Evolutionary conservation across 352 stramenopile genomes (phyloP).

Genomic region (Phytopythium ostracodes): DNA sequence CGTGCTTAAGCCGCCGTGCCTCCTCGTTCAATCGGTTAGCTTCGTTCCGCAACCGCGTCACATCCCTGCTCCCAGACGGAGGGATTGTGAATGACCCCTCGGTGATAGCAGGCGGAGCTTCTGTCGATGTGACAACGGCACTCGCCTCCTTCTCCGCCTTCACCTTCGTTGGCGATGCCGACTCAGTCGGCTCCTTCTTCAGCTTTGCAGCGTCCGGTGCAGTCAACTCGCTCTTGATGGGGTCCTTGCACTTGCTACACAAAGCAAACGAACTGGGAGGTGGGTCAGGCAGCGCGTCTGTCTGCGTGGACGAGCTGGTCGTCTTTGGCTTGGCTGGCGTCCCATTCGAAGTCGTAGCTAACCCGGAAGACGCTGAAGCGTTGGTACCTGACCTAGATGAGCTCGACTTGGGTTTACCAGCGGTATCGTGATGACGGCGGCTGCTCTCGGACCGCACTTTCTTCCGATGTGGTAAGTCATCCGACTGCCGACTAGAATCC

Average conservation of each 20-base stretch:
- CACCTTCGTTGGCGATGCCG: slow-evolving; percentile 19
- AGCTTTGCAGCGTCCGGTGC: slow-evolving; percentile 7
- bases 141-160: slow-evolving; percentile 19
- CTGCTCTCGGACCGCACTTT: slow-evolving; percentile 7
- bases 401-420: slow-evolving; percentile 6
- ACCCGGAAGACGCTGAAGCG: neutral
- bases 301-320: neutral
- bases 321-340: slow-evolving; percentile 4
- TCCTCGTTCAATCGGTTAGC: slow-evolving; percentile 57
- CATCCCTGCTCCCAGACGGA: slow-evolving; percentile 33
- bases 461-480: slow-evolving; percentile 12
- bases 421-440: slow-evolving; percentile 6
- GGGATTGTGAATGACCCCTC: slow-evolving; percentile 45
- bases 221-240: slow-evolving; percentile 6
- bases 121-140: slow-evolving; percentile 2
- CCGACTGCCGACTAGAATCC: slow-evolving; percentile 18
- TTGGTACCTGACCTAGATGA: slow-evolving; percentile 5
- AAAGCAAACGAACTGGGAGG: neutral
- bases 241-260: slow-evolving; percentile 11
- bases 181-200: slow-evolving; percentile 25
- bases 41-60: slow-evolving; percentile 46
- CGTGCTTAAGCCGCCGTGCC: slow-evolving; percentile 74
- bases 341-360: slow-evolving; percentile 6
- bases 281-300: slow-evolving; percentile 6
- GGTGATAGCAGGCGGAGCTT: slow-evolving; percentile 7